Evolutionary conservation across 2,329 filamentous ascomycete species (phyloP).

Genomic region (Talaromyces verruculosus): DNA sequence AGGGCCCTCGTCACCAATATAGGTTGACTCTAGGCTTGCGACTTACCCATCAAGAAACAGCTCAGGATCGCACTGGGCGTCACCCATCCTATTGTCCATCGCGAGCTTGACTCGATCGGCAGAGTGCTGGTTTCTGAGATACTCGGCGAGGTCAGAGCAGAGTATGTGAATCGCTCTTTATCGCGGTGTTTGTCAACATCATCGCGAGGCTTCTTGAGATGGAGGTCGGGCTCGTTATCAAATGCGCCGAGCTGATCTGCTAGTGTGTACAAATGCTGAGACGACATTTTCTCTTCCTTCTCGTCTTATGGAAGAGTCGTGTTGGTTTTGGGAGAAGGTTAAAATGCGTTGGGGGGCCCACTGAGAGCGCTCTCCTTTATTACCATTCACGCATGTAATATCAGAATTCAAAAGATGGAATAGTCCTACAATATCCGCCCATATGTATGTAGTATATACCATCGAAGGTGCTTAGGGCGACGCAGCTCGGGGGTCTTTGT

Average conservation of each 20-base stretch:
- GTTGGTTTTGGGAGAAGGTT: no score
- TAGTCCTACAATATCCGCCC: background rate
- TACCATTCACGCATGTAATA: background rate
- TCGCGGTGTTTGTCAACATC: background rate
- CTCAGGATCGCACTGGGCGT: constrained; percentile 14
- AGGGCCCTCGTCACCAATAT: background rate
- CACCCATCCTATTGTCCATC: constrained; percentile 19
- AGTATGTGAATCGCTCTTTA: background rate
- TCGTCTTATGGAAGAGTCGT: background rate
- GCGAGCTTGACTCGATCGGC: constrained; percentile 1
- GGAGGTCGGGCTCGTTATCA: background rate
- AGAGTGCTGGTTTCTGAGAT: background rate
- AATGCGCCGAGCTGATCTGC: constrained; percentile 17
- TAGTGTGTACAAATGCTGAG: constrained; percentile 16
- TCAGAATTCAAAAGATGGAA: background rate
- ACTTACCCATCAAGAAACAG: constrained; percentile 12
- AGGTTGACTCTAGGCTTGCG: background rate
- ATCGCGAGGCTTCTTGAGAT: background rate
- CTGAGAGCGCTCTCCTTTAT: background rate
- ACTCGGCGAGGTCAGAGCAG: background rate
- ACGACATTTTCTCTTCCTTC: background rate
- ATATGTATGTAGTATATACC: background rate
- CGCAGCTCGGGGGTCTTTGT: background rate
- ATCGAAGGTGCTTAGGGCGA: background rate
- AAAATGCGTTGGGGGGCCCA: background rate